Conservation (phyloP, 352 stramenopile genomes). For the Phytopythium oedochilum region DNA sequence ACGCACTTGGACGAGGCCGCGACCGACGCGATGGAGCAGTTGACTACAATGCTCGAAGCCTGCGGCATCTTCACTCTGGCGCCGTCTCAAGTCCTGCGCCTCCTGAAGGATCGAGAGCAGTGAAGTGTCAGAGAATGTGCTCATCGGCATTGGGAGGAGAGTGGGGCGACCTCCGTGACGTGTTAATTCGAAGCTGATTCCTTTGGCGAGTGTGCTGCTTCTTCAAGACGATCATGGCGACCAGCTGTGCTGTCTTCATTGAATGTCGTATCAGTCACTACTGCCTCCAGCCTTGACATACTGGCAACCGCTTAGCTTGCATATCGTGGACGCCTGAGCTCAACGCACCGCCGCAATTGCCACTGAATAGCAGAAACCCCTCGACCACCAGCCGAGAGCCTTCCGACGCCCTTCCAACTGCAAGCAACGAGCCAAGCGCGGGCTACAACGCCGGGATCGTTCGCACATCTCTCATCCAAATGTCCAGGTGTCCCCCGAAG, state of each 20-base stretch:
- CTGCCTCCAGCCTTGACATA: too few species aligned
- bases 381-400: background rate
- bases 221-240: background rate
- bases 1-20: background rate
- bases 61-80: slow-evolving; percentile 47
- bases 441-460: background rate
- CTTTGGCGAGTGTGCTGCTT: background rate
- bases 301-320: too few species aligned
- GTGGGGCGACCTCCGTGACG: too few species aligned
- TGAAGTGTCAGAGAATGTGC: background rate
- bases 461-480: too few species aligned
- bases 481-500: too few species aligned
- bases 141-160: too few species aligned
- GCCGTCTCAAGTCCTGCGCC: slow-evolving; percentile 27
- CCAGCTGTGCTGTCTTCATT: too few species aligned
- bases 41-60: slow-evolving; percentile 69
- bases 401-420: background rate
- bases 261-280: too few species aligned
- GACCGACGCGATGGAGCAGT: slow-evolving; percentile 34
- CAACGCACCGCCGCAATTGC: too few species aligned
- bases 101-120: background rate
- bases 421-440: background rate
- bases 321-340: background rate
- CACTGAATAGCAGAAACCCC: background rate
- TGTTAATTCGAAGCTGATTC: background rate